phyloP scores from a whole-genome alignment of 129 eudicot species.

The Lactuca saligna region DNA sequence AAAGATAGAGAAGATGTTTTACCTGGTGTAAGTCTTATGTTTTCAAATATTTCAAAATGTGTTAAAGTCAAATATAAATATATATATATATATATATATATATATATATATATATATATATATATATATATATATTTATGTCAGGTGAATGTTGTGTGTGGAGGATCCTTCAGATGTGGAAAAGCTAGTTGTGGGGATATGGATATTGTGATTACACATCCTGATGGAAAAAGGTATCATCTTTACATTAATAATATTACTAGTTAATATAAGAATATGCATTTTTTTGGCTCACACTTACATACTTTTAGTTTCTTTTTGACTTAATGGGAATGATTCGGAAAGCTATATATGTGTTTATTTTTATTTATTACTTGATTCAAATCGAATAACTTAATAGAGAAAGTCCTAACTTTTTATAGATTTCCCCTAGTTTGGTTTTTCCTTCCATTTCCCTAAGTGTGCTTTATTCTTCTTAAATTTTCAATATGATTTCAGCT shows the following conservation, averaged over 20 bases:
- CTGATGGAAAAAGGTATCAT: slow-evolving; percentile 80
- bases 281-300: not conserved
- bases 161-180: slow-evolving; percentile 97
- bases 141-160: slow-evolving; percentile 73
- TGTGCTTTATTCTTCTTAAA: too few relatives aligned
- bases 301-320: not conserved
- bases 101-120: too few relatives aligned
- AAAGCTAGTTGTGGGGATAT: slow-evolving; percentile 92
- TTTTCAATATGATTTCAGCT: too few relatives aligned
- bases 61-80: too few relatives aligned
- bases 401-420: too few relatives aligned
- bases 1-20: slow-evolving; percentile 74
- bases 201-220: slow-evolving; percentile 91
- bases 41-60: not conserved
- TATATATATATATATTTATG: not conserved
- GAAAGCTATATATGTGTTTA: too few relatives aligned
- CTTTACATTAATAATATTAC: slow-evolving; percentile 7
- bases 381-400: too few relatives aligned
- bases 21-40: slow-evolving; percentile 62
- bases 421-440: too few relatives aligned
- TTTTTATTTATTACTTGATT: too few relatives aligned
- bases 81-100: too few relatives aligned
- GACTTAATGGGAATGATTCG: not conserved
- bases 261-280: not conserved
- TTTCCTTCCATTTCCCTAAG: too few relatives aligned